Evolutionary conservation across 164 flowering plant species (phyloP).

Genomic region (Sedum album): DNA sequence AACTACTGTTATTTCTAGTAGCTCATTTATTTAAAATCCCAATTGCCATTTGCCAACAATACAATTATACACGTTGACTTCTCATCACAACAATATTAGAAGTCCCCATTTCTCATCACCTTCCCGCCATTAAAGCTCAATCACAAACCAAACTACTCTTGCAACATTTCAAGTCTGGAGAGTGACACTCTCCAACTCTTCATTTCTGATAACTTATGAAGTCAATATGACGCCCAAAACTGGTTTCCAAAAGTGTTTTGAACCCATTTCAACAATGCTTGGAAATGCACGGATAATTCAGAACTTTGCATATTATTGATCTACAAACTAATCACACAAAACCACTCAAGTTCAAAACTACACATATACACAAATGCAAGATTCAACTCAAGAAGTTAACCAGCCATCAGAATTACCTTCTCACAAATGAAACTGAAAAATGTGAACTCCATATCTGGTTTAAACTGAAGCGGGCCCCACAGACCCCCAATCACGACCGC

Average conservation of each 20-base stretch:
- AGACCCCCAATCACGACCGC: conserved; percentile 15
- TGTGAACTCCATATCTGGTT: conserved; percentile 35
- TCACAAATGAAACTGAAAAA: neutral
- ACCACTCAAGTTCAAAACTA: neutral
- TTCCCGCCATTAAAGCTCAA: neutral
- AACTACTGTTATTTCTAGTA: neutral
- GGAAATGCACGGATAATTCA: neutral
- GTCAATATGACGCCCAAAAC: no score
- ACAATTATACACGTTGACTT: neutral
- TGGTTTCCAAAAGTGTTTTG: no score
- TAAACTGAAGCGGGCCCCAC: conserved; percentile 15
- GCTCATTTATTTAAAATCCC: neutral
- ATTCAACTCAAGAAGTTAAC: neutral
- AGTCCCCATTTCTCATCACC: neutral
- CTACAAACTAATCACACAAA: neutral
- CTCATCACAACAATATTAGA: neutral
- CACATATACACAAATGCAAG: neutral
- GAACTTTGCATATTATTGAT: neutral
- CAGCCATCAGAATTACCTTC: neutral
- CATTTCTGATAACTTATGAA: no score
- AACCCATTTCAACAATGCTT: neutral
- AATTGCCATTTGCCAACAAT: neutral
- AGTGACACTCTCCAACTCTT: neutral
- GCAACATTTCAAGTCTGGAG: neutral
- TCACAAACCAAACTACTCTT: neutral